Evolutionary conservation across 2,329 filamentous ascomycete genomes (phyloP), one percentile per base, ranked within the genome.

Genomic region (Amauroascus niger): DNA sequence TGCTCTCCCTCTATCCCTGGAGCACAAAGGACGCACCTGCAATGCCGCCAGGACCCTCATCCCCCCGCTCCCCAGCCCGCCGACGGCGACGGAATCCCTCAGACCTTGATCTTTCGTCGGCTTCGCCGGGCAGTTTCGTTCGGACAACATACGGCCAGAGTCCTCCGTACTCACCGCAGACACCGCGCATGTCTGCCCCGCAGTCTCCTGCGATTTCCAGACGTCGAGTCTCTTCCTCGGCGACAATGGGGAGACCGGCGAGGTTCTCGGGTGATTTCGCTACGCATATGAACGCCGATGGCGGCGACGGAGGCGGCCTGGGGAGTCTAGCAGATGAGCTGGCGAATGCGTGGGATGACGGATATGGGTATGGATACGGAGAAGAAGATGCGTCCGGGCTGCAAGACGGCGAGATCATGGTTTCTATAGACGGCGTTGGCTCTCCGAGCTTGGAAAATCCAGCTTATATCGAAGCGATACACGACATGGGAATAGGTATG

Each of bases 321-420:
- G 81, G 80, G 22, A 83, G 78, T 58, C 65, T 84, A 49, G 81
- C 81, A 26, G 81, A 84, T 62, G 81, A 84, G 63, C 67, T 84
- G 22, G 81, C 77, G 24, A 77, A 80, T 60, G 76, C 76, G n/a
- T 79, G 76, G 72, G 77, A 74, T 58, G 72, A 77, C 20, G 51
- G 37, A 22, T 67, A 74, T 35, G 77, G 78, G 26, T 76, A 76
- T 45, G 71, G 69, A 14, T 72, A 71, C 22, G 74, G 76, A 49
- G 61, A 59, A 8, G 58, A 59, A 24, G 64, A 67, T 37, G 59
- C 61, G 2, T 41, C 44, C 11, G 47, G 43, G 5, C 9, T 43
- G n/a, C 46, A 37, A 11, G 52, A 41, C n/a, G 52, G 43, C 16
- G 55, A 55, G 11, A 44, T 52, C 9, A 46, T 37, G 43, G 35